A percentile compares a stretch with the other conserved stretches of the same genome.
Evolutionary conservation across 208 protist species (phyloP).

Genomic region (Chromosphaera perkinsii): DNA sequence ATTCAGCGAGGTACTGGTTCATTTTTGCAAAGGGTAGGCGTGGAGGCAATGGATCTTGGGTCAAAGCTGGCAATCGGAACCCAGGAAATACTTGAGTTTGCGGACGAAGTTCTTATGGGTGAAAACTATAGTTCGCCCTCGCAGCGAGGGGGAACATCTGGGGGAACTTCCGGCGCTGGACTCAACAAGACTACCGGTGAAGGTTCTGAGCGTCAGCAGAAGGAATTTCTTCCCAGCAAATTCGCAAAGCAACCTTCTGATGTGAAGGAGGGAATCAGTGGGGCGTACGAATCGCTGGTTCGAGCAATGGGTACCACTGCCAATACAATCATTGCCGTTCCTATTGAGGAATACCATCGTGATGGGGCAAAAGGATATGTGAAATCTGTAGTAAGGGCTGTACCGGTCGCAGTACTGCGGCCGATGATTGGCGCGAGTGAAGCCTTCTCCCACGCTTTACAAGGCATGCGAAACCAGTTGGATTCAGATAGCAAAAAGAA

Average conservation of each 20-base stretch:
- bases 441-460: slow-evolving; percentile 9
- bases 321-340: slow-evolving; percentile 15
- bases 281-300: slow-evolving; percentile 14
- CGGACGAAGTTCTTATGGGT: slow-evolving; percentile 15
- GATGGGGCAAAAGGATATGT: neutral
- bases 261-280: slow-evolving; percentile 2
- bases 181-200: too few relatives aligned
- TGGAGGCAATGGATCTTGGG: slow-evolving; percentile 19
- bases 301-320: slow-evolving; percentile 14
- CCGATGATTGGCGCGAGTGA: slow-evolving; percentile 33
- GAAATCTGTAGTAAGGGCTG: slow-evolving; percentile 16
- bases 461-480: too few relatives aligned
- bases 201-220: too few relatives aligned
- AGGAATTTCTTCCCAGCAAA: neutral
- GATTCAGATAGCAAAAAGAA: too few relatives aligned
- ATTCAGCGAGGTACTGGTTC: neutral
- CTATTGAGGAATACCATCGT: slow-evolving; percentile 22
- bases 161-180: too few relatives aligned
- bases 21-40: slow-evolving; percentile 8
- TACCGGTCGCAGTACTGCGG: slow-evolving; percentile 24
- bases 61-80: slow-evolving; percentile 11
- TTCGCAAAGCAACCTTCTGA: neutral
- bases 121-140: neutral
- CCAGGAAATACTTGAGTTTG: slow-evolving; percentile 9
- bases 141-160: too few relatives aligned